Conservation (phyloP, 1,284 basidiomycete genomes). For the Coniferiporia weirii region DNA sequence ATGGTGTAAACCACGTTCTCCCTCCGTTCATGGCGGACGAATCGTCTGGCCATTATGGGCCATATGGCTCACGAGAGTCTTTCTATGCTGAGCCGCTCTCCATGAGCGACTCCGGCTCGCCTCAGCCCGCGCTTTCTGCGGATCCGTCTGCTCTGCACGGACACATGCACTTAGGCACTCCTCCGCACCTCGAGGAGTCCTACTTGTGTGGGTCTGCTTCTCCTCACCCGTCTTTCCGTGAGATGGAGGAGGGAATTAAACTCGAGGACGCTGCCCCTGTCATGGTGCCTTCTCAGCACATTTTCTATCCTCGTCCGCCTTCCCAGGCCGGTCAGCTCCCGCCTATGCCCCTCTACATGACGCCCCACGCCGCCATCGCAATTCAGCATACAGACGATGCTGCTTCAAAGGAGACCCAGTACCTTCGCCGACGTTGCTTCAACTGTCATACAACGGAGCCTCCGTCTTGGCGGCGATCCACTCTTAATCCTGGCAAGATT, state of each 20-base stretch:
- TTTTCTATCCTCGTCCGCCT: constrained; percentile 28
- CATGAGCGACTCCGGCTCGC: constrained; percentile 38
- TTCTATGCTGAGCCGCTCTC: constrained; percentile 38
- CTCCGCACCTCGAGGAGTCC: constrained; percentile 23
- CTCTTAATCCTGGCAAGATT: constrained; percentile 82
- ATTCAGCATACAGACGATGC: constrained; percentile 85
- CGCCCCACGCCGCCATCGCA: constrained; percentile 52
- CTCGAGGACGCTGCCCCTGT: constrained; percentile 52
- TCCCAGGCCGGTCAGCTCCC: constrained; percentile 25
- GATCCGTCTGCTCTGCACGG: constrained; percentile 30
- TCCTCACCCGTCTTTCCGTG: constrained; percentile 41
- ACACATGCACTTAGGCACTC: constrained; percentile 16
- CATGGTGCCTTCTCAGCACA: constrained; percentile 55
- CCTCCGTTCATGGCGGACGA: constrained; percentile 31
- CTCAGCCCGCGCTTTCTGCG: constrained; percentile 29
- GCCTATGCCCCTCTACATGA: constrained; percentile 39
- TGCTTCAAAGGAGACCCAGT: constrained; percentile 81
- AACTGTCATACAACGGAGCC: constrained; percentile 87
- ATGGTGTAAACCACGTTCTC: constrained; percentile 29
- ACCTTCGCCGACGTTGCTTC: constrained; percentile 76
- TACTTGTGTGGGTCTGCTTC: constrained; percentile 37
- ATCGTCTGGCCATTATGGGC: constrained; percentile 28
- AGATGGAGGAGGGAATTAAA: constrained; percentile 53
- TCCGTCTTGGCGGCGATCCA: constrained; percentile 77
- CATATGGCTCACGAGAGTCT: constrained; percentile 33